A percentile compares a stretch with the other conserved stretches of the same genome.
These are phyloP conservation scores for Aspergillus viridinutans DNA, from an alignment of 2,329 filamentous ascomycete species.

Conservation along the genomic window DNA sequence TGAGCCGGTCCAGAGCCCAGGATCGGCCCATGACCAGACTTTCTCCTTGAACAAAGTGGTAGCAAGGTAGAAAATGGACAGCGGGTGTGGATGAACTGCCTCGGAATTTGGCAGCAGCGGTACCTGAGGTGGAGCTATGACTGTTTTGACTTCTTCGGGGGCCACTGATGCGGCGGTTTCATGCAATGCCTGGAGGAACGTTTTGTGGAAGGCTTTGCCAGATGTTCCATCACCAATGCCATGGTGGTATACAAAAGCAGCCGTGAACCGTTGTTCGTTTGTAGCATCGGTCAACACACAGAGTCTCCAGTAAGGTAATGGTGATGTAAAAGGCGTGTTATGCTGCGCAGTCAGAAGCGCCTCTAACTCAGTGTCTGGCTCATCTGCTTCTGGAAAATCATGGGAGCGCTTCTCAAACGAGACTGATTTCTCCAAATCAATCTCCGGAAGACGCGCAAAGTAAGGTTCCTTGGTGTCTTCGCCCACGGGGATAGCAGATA, in stretches of 20 bases:
- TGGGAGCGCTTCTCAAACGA: slow-evolving; percentile 28
- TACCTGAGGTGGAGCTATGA: slow-evolving; percentile 20
- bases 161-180: slow-evolving; percentile 5
- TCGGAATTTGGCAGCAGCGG: slow-evolving; percentile 42
- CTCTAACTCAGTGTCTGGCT: slow-evolving; percentile 40
- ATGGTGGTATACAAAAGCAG: slow-evolving; percentile 47
- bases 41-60: slow-evolving; percentile 31
- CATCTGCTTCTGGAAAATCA: slow-evolving; percentile 11
- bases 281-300: slow-evolving; percentile 31
- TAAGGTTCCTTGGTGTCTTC: slow-evolving; percentile 40
- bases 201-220: slow-evolving; percentile 43
- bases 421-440: slow-evolving; percentile 39
- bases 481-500: slow-evolving; percentile 41
- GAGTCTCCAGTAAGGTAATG: slow-evolving; percentile 44
- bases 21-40: slow-evolving; percentile 25
- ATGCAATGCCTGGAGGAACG: slow-evolving; percentile 37
- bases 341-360: slow-evolving; percentile 40
- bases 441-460: slow-evolving; percentile 42
- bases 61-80: slow-evolving; percentile 35
- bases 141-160: slow-evolving; percentile 13
- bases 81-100: slow-evolving; percentile 35
- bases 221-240: slow-evolving; percentile 46
- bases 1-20: slow-evolving; percentile 35
- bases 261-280: slow-evolving; percentile 34
- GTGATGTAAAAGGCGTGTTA: slow-evolving; percentile 34